Evolutionary conservation across 73 alveolate species (phyloP).

Genomic region (Paramecium sonneborni): DNA sequence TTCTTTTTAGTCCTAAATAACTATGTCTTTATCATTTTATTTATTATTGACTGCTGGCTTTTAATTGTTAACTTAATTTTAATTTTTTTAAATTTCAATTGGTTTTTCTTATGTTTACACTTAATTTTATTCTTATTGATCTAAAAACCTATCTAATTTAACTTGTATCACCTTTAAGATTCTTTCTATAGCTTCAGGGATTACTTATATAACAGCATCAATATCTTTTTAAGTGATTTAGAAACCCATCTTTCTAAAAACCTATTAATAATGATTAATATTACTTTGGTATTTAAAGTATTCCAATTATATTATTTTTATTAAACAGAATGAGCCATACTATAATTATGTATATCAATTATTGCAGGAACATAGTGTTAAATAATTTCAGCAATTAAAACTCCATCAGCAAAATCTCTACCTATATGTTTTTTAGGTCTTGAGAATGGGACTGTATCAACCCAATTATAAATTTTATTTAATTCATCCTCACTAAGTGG

Average conservation of each 20-base stretch:
- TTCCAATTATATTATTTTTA: constrained; percentile 91
- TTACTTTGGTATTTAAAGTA: constrained; percentile 83
- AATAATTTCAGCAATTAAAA: constrained; percentile 87
- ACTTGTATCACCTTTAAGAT: constrained; percentile 74
- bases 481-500: constrained; percentile 86
- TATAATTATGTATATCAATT: constrained; percentile 89
- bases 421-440: constrained; percentile 97
- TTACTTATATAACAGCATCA: constrained; percentile 84
- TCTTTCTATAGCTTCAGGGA: constrained; percentile 92
- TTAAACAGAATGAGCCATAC: constrained; percentile 75
- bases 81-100: neutral
- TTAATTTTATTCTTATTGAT: constrained; percentile 45
- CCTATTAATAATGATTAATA: constrained; percentile 23
- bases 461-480: constrained; percentile 92
- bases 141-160: constrained; percentile 65
- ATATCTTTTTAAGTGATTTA: constrained; percentile 82
- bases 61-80: neutral
- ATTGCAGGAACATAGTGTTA: constrained; percentile 79
- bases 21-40: constrained; percentile 28
- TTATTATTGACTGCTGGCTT: neutral
- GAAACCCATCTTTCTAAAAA: constrained; percentile 95
- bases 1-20: constrained; percentile 61
- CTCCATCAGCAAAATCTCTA: constrained; percentile 98
- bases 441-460: constrained; percentile 96
- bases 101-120: constrained; percentile 23